Evolutionary conservation across 2,329 filamentous ascomycete genomes (phyloP).

Genomic region (Cryphonectria radicalis): DNA sequence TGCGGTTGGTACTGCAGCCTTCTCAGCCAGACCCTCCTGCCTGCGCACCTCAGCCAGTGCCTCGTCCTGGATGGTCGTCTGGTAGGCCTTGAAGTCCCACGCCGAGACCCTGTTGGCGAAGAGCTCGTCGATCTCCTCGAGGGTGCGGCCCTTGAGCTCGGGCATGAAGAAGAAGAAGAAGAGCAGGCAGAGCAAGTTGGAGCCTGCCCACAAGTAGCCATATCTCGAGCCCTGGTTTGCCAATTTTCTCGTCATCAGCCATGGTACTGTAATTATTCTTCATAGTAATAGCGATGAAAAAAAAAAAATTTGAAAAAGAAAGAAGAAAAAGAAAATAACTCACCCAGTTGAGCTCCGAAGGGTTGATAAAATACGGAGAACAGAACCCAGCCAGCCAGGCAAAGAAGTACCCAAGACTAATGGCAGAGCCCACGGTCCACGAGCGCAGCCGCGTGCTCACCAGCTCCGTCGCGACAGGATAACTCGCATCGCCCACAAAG

Average conservation of each 20-base stretch:
- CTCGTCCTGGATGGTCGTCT: slow-evolving; percentile 35
- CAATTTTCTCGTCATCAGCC: not conserved
- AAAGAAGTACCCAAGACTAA: slow-evolving; percentile 51
- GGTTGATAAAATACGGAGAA: slow-evolving; percentile 53
- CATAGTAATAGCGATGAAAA: too few species aligned
- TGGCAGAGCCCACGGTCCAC: slow-evolving; percentile 54
- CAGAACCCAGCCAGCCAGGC: slow-evolving; percentile 51
- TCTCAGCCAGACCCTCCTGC: slow-evolving; percentile 14
- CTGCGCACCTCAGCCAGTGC: slow-evolving; percentile 34
- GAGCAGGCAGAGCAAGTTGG: slow-evolving; percentile 37
- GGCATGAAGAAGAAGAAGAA: slow-evolving; percentile 40
- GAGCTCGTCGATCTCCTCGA: slow-evolving; percentile 41
- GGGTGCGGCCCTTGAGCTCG: slow-evolving; percentile 38
- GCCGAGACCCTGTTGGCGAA: slow-evolving; percentile 36
- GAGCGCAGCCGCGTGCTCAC: slow-evolving; percentile 49
- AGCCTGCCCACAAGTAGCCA: slow-evolving; percentile 48
- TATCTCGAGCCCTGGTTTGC: slow-evolving; percentile 45
- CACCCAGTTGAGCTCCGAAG: slow-evolving; percentile 45
- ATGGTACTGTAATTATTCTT: too few species aligned
- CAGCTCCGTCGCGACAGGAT: slow-evolving; percentile 48
- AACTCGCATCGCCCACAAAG: slow-evolving; percentile 46
- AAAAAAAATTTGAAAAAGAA: not conserved
- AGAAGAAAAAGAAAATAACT: not conserved
- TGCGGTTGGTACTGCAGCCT: slow-evolving; percentile 14
- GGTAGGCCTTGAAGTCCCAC: slow-evolving; percentile 37